Percentiles rank a stretch among this genome's conserved stretches.
Conservation (phyloP, 257 asterid species). For the Henckelia pumila region DNA sequence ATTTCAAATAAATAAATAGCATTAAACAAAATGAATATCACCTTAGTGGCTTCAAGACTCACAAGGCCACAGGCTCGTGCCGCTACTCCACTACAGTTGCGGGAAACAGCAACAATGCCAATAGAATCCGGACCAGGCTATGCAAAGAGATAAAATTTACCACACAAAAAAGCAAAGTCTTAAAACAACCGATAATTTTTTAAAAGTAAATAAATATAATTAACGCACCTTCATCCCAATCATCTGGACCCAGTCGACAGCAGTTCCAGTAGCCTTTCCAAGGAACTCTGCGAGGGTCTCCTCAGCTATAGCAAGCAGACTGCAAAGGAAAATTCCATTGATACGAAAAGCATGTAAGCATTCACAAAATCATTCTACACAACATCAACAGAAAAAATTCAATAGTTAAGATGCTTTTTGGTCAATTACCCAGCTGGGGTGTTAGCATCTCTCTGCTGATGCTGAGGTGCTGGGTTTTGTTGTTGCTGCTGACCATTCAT, state of each 20-base stretch:
- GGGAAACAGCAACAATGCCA: constrained; percentile 97
- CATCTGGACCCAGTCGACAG: constrained; percentile 99
- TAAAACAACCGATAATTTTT: neutral
- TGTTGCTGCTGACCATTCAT: constrained; percentile 85
- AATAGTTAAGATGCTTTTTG: neutral
- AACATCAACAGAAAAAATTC: neutral
- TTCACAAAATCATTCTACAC: neutral
- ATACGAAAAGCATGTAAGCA: constrained; percentile 4
- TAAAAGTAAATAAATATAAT: neutral
- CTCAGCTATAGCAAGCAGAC: constrained; percentile 97
- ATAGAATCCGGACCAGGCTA: constrained; percentile 99
- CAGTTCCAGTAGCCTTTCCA: constrained; percentile 99
- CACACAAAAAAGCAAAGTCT: neutral
- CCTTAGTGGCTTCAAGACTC: constrained; percentile 99
- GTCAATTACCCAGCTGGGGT: constrained; percentile 94
- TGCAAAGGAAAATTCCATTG: constrained; percentile 13
- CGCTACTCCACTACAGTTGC: constrained; percentile 92
- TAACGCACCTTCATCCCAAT: constrained; percentile 95
- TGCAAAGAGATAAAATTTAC: constrained; percentile 6
- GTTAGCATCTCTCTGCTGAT: constrained; percentile 83
- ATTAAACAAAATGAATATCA: constrained; percentile 22
- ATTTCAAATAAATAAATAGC: neutral
- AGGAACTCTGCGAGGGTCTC: constrained; percentile 99
- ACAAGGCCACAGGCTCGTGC: constrained; percentile 99
- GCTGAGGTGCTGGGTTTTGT: constrained; percentile 81